A percentile compares a stretch with the other conserved stretches of the same genome.
These are phyloP conservation scores for Truncatella angustata DNA, from an alignment of 2,329 filamentous ascomycete species.

Conservation along the genomic window DNA sequence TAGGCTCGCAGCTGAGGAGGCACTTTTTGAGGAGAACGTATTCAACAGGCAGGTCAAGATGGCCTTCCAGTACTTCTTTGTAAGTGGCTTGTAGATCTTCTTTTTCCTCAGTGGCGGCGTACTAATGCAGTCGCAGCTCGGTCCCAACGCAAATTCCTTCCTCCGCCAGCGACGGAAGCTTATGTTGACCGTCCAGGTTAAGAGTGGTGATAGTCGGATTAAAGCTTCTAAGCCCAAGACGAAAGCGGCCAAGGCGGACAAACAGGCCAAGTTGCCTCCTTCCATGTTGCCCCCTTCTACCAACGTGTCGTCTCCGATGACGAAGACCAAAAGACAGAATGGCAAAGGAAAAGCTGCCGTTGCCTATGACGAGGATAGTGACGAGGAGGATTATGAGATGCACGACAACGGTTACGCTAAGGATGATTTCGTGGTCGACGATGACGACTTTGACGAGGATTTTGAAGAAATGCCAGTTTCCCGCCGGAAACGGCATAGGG, in stretches of 20 bases:
- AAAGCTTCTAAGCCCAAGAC: slow-evolving; percentile 24
- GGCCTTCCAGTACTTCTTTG: slow-evolving; percentile 70
- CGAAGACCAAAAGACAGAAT: slow-evolving; percentile 32
- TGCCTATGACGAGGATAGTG: slow-evolving; percentile 34
- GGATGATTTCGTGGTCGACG: slow-evolving; percentile 37
- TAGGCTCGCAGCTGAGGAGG: slow-evolving; percentile 69
- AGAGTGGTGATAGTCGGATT: slow-evolving; percentile 31
- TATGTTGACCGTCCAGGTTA: slow-evolving; percentile 35
- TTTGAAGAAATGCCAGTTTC: slow-evolving; percentile 41
- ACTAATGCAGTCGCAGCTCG: slow-evolving; percentile 28
- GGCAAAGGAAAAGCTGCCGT: slow-evolving; percentile 28
- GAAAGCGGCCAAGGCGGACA: slow-evolving; percentile 35
- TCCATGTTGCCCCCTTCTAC: slow-evolving; percentile 36
- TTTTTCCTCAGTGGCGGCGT: not conserved
- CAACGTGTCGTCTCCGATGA: slow-evolving; percentile 52
- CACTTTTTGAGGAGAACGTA: slow-evolving; percentile 68
- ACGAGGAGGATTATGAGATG: slow-evolving; percentile 29
- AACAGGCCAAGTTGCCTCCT: slow-evolving; percentile 25
- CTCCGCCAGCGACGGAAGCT: slow-evolving; percentile 44
- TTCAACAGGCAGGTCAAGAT: slow-evolving; percentile 62
- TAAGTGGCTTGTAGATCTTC: slow-evolving; percentile 36
- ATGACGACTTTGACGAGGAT: slow-evolving; percentile 38
- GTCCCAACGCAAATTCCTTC: slow-evolving; percentile 40
- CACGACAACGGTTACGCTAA: slow-evolving; percentile 43
- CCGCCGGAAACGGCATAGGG: slow-evolving; percentile 35